Conservation (phyloP, 805 yeast species). For the Blastobotrys americana region DNA sequence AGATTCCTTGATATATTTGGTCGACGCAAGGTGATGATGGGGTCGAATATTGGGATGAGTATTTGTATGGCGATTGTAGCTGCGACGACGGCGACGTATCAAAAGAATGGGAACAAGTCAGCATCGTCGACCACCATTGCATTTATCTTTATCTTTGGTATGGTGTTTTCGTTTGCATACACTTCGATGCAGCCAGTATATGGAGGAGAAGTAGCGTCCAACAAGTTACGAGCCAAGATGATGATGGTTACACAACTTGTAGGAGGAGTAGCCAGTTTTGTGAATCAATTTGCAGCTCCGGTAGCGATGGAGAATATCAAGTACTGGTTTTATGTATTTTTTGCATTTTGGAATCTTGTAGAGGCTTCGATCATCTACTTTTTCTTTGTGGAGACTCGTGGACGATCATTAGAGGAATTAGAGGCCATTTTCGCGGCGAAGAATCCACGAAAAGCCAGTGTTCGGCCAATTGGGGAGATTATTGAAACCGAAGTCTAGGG, state of each 20-base stretch:
- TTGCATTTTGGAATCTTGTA: conserved; percentile 27
- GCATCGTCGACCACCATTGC: conserved; percentile 20
- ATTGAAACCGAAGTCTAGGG: no score
- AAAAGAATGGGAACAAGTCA: conserved; percentile 12
- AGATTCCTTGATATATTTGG: conserved; percentile 24
- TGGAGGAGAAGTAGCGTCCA: conserved; percentile 24
- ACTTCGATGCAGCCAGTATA: conserved; percentile 33
- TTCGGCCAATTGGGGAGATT: conserved; percentile 2
- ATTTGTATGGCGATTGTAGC: conserved; percentile 24
- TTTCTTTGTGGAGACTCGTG: conserved; percentile 67
- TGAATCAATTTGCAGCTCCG: conserved; percentile 21
- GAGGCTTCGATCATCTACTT: conserved; percentile 46
- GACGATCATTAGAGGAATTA: conserved; percentile 71
- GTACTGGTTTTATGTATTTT: conserved; percentile 31
- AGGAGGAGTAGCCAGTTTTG: conserved; percentile 22
- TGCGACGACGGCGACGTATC: conserved; percentile 22
- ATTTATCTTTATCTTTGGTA: conserved; percentile 14
- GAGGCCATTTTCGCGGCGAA: conserved; percentile 42
- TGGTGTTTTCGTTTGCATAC: conserved; percentile 21
- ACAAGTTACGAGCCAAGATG: conserved; percentile 26
- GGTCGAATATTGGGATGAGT: conserved; percentile 21
- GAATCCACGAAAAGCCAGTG: conserved; percentile 12
- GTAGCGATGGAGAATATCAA: conserved; percentile 28
- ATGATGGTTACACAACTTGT: conserved; percentile 16
- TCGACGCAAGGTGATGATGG: conserved; percentile 25